Percentiles rank a stretch among this genome's conserved stretches.
Conservation (phyloP, 331 rosid species). For the Acacia pycnantha region DNA sequence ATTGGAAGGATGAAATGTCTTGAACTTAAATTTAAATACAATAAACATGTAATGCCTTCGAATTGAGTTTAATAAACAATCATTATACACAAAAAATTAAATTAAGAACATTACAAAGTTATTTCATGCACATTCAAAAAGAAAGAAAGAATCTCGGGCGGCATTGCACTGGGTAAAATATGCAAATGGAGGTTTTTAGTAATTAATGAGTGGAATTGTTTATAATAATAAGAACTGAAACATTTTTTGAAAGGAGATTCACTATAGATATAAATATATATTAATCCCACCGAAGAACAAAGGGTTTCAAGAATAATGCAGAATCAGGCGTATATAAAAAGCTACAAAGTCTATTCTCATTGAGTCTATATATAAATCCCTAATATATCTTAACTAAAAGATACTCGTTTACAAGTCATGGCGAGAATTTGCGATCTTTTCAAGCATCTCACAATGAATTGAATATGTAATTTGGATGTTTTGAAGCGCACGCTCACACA, state of each 20-base stretch:
- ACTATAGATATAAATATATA: background rate
- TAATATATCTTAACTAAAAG: background rate
- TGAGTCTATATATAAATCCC: background rate
- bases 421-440: background rate
- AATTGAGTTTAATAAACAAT: too few relatives aligned
- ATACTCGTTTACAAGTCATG: background rate
- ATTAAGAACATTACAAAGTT: too few relatives aligned
- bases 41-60: too few relatives aligned
- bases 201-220: too few relatives aligned
- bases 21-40: too few relatives aligned
- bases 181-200: background rate
- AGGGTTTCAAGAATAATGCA: background rate
- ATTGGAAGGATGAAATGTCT: too few relatives aligned
- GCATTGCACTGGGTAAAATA: too few relatives aligned
- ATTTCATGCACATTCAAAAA: too few relatives aligned
- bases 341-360: background rate
- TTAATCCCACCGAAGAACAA: background rate
- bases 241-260: background rate
- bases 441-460: background rate
- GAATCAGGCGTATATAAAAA: background rate
- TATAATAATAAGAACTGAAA: too few relatives aligned
- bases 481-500: background rate
- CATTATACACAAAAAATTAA: too few relatives aligned
- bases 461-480: background rate
- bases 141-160: too few relatives aligned